These are phyloP conservation scores for Beauveria bassiana DNA, from an alignment of 2,329 filamentous ascomycete genomes.

Conservation along the genomic window DNA sequence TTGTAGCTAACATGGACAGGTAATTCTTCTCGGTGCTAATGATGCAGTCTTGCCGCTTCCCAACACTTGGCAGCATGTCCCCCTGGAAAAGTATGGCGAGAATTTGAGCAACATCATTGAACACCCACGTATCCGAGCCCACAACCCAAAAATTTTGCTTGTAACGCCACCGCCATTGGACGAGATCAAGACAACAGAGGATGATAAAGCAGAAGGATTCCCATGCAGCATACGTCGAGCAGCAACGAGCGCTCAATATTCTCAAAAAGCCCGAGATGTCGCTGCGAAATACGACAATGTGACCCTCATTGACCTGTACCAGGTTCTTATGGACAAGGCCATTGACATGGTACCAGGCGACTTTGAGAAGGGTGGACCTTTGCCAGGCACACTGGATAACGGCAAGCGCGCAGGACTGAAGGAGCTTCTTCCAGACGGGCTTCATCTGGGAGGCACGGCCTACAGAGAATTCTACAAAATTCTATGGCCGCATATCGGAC, in stretches of 20 bases:
- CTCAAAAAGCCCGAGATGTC: slow-evolving; percentile 56
- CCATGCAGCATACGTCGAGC: slow-evolving; percentile 35
- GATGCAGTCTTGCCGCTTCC: slow-evolving; percentile 65
- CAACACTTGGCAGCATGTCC: slow-evolving; percentile 64
- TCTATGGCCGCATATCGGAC: slow-evolving; percentile 40
- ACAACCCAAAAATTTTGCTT: slow-evolving; percentile 66
- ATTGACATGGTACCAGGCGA: slow-evolving; percentile 49
- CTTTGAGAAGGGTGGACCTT: slow-evolving; percentile 39
- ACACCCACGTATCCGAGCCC: slow-evolving; percentile 61
- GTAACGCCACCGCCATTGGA: slow-evolving; percentile 79
- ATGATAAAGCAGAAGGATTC: slow-evolving; percentile 41
- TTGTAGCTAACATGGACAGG: slow-evolving; percentile 34
- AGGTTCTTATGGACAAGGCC: slow-evolving; percentile 65
- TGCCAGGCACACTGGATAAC: slow-evolving; percentile 42
- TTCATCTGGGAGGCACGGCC: slow-evolving; percentile 47
- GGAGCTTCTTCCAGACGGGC: slow-evolving; percentile 46
- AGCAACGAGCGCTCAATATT: slow-evolving; percentile 45
- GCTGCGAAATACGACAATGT: slow-evolving; percentile 61
- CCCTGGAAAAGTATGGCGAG: slow-evolving; percentile 63
- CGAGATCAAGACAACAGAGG: slow-evolving; percentile 54
- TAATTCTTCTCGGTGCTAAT: slow-evolving; percentile 83
- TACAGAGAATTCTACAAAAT: slow-evolving; percentile 46
- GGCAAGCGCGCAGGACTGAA: slow-evolving; percentile 44
- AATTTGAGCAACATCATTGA: slow-evolving; percentile 67
- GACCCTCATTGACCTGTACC: slow-evolving; percentile 71